Conservation (phyloP, 1,284 basidiomycete genomes). For the Neotropicomus parvogracilis region DNA sequence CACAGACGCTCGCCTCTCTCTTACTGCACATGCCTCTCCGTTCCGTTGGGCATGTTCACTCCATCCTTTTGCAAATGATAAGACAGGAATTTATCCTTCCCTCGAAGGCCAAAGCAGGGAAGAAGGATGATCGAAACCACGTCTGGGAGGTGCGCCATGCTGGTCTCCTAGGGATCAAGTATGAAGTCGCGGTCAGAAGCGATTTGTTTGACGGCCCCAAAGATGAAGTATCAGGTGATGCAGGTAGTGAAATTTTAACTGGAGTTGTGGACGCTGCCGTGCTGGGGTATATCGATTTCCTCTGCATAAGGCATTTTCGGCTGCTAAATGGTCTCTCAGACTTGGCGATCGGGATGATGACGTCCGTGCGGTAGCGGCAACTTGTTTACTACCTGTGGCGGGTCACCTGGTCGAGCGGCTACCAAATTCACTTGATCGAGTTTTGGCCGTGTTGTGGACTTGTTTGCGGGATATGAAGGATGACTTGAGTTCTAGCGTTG, state of each 20-base stretch:
- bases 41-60: slow-evolving; percentile 78
- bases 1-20: slow-evolving; percentile 90
- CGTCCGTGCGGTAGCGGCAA: slow-evolving; percentile 93
- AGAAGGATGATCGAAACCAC: slow-evolving; percentile 55
- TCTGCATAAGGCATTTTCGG: background rate
- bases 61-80: slow-evolving; percentile 89
- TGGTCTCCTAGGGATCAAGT: slow-evolving; percentile 93
- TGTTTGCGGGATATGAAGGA: slow-evolving; percentile 94
- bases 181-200: slow-evolving; percentile 90
- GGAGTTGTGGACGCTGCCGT: slow-evolving; percentile 87
- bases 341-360: slow-evolving; percentile 93
- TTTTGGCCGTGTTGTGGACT: slow-evolving; percentile 87
- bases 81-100: slow-evolving; percentile 70
- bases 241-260: slow-evolving; percentile 55
- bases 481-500: slow-evolving; percentile 94
- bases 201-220: slow-evolving; percentile 66
- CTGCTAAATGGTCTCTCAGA: slow-evolving; percentile 40
- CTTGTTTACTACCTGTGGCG: slow-evolving; percentile 85
- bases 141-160: slow-evolving; percentile 98
- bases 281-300: slow-evolving; percentile 61
- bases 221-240: slow-evolving; percentile 33
- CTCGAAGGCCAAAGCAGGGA: slow-evolving; percentile 38
- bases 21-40: slow-evolving; percentile 81
- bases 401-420: slow-evolving; percentile 75
- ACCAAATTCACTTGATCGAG: slow-evolving; percentile 66